These are phyloP conservation scores for Pseudonitzschia delicatissima DNA, from an alignment of 108 stramenopile species.

Conservation along the genomic window DNA sequence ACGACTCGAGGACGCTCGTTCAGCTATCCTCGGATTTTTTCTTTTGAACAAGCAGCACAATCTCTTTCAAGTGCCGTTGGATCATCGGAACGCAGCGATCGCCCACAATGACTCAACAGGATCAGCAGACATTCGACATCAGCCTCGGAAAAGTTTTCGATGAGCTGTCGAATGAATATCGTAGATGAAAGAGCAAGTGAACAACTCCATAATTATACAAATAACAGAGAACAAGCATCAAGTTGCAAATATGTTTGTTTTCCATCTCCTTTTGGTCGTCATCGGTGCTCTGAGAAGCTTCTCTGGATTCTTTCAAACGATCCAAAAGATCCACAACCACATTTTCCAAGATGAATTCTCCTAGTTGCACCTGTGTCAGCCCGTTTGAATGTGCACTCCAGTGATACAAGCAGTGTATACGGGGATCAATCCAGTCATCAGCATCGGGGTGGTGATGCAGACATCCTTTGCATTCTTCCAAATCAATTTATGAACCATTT, in stretches of 20 bases:
- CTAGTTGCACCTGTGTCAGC: conserved; percentile 74
- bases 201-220: conserved; percentile 89
- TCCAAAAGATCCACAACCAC: conserved; percentile 52
- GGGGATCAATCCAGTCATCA: conserved; percentile 85
- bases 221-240: conserved; percentile 86
- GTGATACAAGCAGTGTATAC: conserved; percentile 68
- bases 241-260: conserved; percentile 76
- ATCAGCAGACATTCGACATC: conserved; percentile 89
- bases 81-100: conserved; percentile 87
- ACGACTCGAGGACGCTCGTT: conserved; percentile 52
- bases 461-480: conserved; percentile 72
- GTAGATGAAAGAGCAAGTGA: conserved; percentile 87
- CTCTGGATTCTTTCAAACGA: conserved; percentile 21
- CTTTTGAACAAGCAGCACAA: conserved; percentile 83
- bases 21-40: conserved; percentile 29
- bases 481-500: conserved; percentile 63
- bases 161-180: conserved; percentile 84
- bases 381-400: conserved; percentile 79
- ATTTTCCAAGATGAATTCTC: conserved; percentile 67
- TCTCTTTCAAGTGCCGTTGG: conserved; percentile 89
- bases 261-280: conserved; percentile 18
- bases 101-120: conserved; percentile 84
- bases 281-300: conserved; percentile 11
- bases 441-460: conserved; percentile 53
- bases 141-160: conserved; percentile 70